These are phyloP conservation scores for Pleurotus salmoneostramineus DNA, from an alignment of 768 basidiomycete genomes.

Conservation along the genomic window DNA sequence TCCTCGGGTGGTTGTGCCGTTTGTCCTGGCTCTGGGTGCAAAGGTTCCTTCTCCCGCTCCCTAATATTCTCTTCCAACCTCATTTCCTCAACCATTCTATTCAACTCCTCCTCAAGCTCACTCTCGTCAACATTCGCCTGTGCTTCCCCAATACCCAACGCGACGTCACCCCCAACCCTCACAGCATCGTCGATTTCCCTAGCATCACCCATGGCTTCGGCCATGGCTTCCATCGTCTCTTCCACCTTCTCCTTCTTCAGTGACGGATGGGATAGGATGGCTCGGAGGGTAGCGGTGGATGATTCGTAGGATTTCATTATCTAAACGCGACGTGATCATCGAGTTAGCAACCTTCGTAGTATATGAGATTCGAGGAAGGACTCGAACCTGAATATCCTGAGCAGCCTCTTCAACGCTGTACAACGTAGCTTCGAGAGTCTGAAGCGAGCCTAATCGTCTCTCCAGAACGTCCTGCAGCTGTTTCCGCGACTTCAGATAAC, in stretches of 20 bases:
- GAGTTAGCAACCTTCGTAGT: background rate
- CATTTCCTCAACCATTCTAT: slow-evolving; percentile 40
- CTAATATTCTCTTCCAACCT: slow-evolving; percentile 18
- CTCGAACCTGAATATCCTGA: slow-evolving; percentile 75
- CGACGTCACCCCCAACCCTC: slow-evolving; percentile 59
- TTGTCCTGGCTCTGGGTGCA: background rate
- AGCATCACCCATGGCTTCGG: slow-evolving; percentile 79
- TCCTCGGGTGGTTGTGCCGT: background rate
- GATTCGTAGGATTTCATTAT: slow-evolving; percentile 85
- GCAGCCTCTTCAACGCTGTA: slow-evolving; percentile 86
- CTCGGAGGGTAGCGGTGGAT: slow-evolving; percentile 72
- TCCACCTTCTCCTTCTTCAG: slow-evolving; percentile 78
- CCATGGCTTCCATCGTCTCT: slow-evolving; percentile 83
- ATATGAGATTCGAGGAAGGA: background rate
- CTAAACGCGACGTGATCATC: slow-evolving; percentile 31
- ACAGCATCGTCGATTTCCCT: slow-evolving; percentile 81
- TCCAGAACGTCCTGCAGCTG: slow-evolving; percentile 71
- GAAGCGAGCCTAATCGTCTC: slow-evolving; percentile 72
- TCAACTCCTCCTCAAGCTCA: slow-evolving; percentile 64
- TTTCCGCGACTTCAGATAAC: slow-evolving; percentile 77
- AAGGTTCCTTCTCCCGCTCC: slow-evolving; percentile 16
- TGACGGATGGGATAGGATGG: slow-evolving; percentile 76
- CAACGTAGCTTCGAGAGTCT: slow-evolving; percentile 73
- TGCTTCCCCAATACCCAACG: slow-evolving; percentile 46
- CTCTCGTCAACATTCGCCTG: slow-evolving; percentile 34